Evolutionary conservation across 805 yeast species (phyloP).

Genomic region (Candida xyloterini): DNA sequence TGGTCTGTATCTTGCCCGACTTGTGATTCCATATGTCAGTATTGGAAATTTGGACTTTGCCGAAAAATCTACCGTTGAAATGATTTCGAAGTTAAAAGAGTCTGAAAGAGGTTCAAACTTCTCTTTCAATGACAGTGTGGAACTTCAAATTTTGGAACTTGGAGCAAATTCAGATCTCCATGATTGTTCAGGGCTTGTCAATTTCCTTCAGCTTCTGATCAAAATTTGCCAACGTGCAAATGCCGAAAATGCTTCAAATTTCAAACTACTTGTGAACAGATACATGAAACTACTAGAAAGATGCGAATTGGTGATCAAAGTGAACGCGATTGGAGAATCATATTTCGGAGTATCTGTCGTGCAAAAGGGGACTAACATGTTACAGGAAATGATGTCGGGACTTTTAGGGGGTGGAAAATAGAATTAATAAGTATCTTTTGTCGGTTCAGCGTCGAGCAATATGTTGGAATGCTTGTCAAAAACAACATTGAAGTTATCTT

Average conservation of each 20-base stretch:
- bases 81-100: constrained; percentile 34
- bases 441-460: constrained; percentile 29
- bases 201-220: constrained; percentile 67
- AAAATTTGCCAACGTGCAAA: constrained; percentile 50
- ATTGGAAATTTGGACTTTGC: constrained; percentile 66
- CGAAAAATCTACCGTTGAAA: constrained; percentile 35
- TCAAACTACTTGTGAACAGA: constrained; percentile 45
- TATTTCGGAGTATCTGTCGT: constrained; percentile 35
- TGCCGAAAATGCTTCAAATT: constrained; percentile 37
- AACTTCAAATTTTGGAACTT: constrained; percentile 35
- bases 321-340: constrained; percentile 30
- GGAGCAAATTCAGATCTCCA: constrained; percentile 9
- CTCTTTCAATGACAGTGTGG: constrained; percentile 19
- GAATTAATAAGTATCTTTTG: constrained; percentile 28
- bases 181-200: constrained; percentile 46
- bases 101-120: constrained; percentile 16
- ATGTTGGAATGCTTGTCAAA: constrained; percentile 27
- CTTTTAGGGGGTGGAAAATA: constrained; percentile 43
- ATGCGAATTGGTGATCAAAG: constrained; percentile 19
- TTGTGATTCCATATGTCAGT: constrained; percentile 72
- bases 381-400: constrained; percentile 77
- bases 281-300: constrained; percentile 25
- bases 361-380: constrained; percentile 50
- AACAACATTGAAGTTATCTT: constrained; percentile 30
- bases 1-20: constrained; percentile 40